Conservation (phyloP, 2,329 filamentous ascomycete genomes). For the Ceratocystis cubensis region DNA sequence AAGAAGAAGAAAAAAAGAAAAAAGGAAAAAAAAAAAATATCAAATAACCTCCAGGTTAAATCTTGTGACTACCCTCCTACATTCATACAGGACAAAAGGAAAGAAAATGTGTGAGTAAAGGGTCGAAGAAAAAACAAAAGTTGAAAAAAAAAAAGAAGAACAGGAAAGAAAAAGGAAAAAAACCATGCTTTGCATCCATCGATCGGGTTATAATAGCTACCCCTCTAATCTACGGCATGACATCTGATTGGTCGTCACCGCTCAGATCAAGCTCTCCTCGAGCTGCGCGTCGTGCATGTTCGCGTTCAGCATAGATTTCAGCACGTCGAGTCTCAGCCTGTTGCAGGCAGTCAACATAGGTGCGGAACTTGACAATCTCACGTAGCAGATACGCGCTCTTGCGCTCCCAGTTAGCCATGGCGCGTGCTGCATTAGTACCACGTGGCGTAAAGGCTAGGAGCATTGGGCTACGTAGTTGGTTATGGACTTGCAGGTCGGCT, state of each 20-base stretch:
- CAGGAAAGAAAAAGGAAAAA: not conserved
- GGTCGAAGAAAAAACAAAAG: not conserved
- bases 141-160: not conserved
- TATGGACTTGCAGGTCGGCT: slow-evolving; percentile 73
- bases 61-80: not conserved
- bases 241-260: slow-evolving; percentile 14
- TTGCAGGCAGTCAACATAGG: slow-evolving; percentile 77
- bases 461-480: slow-evolving; percentile 77
- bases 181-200: too few species aligned
- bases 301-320: slow-evolving; percentile 55
- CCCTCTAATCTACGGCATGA: slow-evolving; percentile 5
- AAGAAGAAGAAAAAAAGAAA: not conserved
- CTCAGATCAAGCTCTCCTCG: slow-evolving; percentile 21
- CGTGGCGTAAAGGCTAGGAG: slow-evolving; percentile 78
- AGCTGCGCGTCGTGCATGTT: slow-evolving; percentile 25
- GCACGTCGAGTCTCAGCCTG: slow-evolving; percentile 57
- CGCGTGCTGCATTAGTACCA: slow-evolving; percentile 65
- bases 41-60: slow-evolving; percentile 7
- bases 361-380: slow-evolving; percentile 93
- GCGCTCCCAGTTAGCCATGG: slow-evolving; percentile 94
- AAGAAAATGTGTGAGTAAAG: not conserved
- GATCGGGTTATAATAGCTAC: not conserved
- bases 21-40: not conserved
- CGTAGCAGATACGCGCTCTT: slow-evolving; percentile 84
- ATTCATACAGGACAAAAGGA: not conserved